Percentiles rank a stretch among this genome's conserved stretches.
These are phyloP conservation scores for Chalaropsis thielavioides DNA, from an alignment of 2,329 filamentous ascomycete genomes.

Conservation along the genomic window DNA sequence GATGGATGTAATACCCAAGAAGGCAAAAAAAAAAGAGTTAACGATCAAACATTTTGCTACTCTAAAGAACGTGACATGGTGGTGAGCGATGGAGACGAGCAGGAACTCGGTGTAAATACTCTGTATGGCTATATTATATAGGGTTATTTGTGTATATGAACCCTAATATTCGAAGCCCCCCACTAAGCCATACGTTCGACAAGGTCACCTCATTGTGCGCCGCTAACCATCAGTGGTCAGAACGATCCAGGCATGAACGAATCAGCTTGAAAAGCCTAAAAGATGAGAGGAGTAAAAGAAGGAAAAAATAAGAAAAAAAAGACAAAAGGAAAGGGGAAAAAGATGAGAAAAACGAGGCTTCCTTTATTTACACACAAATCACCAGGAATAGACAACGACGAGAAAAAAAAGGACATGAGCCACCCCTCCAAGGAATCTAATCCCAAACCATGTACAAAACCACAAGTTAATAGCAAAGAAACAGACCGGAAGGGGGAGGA, in stretches of 20 bases:
- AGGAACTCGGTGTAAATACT: too few relatives aligned
- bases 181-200: too few relatives aligned
- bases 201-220: too few relatives aligned
- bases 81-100: too few relatives aligned
- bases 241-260: too few relatives aligned
- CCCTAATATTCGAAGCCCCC: not conserved
- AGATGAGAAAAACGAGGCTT: not conserved
- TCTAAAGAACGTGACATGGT: too few relatives aligned
- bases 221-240: too few relatives aligned
- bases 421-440: slow-evolving; percentile 1
- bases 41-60: slow-evolving; percentile 6
- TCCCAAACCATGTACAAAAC: slow-evolving; percentile 10
- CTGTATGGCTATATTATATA: too few relatives aligned
- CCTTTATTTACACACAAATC: not conserved
- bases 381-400: not conserved
- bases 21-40: slow-evolving; percentile 16
- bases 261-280: too few relatives aligned
- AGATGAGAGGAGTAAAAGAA: not conserved
- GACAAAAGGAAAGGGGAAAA: not conserved
- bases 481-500: slow-evolving; percentile 5
- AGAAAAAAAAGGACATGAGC: not conserved
- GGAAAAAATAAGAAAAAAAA: not conserved
- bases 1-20: slow-evolving; percentile 17
- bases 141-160: not conserved
- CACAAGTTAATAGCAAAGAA: not conserved